These are phyloP conservation scores for Flaveria ramosissima DNA, from an alignment of 129 eudicot genomes.

Conservation along the genomic window DNA sequence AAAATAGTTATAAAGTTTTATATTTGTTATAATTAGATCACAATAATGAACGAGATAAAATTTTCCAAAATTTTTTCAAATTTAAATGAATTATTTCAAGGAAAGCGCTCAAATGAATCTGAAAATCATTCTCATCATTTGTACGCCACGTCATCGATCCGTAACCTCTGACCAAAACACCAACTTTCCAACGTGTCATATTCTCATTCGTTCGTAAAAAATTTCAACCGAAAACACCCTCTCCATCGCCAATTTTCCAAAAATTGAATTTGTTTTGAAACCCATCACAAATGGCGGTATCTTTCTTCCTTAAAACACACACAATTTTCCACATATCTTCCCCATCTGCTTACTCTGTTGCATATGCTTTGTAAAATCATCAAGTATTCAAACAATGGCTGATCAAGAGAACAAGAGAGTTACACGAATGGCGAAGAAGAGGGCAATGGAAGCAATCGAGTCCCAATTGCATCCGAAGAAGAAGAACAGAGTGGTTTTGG, in stretches of 20 bases:
- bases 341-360: constrained; percentile 6
- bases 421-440: constrained; percentile 64
- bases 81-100: constrained; percentile 26
- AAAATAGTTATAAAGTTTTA: too few species aligned
- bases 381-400: constrained; percentile 36
- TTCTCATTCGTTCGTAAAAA: not conserved
- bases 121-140: not conserved
- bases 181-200: not conserved
- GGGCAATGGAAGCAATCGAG: constrained; percentile 48
- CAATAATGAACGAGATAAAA: not conserved
- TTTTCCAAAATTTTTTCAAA: not conserved
- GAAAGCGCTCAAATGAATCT: constrained; percentile 31
- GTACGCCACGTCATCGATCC: constrained; percentile 38
- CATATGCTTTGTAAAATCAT: not conserved
- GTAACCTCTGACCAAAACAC: not conserved
- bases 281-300: constrained; percentile 29
- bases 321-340: constrained; percentile 24
- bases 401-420: constrained; percentile 59
- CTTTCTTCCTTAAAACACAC: constrained; percentile 23
- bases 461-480: constrained; percentile 36
- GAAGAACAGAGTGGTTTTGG: constrained; percentile 73
- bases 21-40: too few species aligned
- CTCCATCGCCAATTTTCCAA: not conserved
- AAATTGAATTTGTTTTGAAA: constrained; percentile 28
- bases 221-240: not conserved